Evolutionary conservation across 371 early-diverging fungal species (phyloP), one percentile per base, ranked within the genome.

Genomic region (Funneliformis caledonium): DNA sequence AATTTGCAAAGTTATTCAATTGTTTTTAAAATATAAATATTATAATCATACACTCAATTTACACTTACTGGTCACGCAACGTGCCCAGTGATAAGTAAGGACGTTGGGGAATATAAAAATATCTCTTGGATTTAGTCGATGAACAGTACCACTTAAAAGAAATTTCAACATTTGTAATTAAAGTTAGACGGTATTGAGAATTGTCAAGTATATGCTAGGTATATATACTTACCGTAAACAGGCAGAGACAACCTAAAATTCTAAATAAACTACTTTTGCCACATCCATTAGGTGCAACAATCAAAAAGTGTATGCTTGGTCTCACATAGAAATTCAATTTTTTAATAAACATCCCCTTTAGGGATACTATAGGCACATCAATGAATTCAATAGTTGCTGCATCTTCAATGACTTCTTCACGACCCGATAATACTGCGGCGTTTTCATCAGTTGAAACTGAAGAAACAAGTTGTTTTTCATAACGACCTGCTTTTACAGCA

Each of bases 251-350:
- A 81, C 97, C 97, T 16, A 99, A 89, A 80, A 98, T 97, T 80
- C 98, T 95, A 91, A 99, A 98, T 82, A 98, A 87, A 50, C 96
- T 96, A 4, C 95, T 94, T 85, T 97, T 96, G 77, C 95, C 95
- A 82, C 96, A 97, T 6, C 98, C 98, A 85, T 97, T 98, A 64
- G 98, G 98, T 1, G 98, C 99, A n/a, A 96, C 94, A 80, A 99
- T 96, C 80, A 99, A 87, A 64, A 96, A 89, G 87, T 92, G 95
- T 91, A 93, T 97, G 81, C 96, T 97, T 75, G 92, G 96, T 86
- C 89, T 91, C 77, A 98, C 95, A 81, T 93, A 90, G 91, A 98
- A 98, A 79, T 86, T 92, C 72, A 98, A 88, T 79, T 91, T 88
- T 90, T 89, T n/a, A 98, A 92, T 64, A 99, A 7, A 97, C 92